phyloP scores from a whole-genome alignment of 805 yeast species.

The Wickerhamomyces hampshirensis region DNA sequence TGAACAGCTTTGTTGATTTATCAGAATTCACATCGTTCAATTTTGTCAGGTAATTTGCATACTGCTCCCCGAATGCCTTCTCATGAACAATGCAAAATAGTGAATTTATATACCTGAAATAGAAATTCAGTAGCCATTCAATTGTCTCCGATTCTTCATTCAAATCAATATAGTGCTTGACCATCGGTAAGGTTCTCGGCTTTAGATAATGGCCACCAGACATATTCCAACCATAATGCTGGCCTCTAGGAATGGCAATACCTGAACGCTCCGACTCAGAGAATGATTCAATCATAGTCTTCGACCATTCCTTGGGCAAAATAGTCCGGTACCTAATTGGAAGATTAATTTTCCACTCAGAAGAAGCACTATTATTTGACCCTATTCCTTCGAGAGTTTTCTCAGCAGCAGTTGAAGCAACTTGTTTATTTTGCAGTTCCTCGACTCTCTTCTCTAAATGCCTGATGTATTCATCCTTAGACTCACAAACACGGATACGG shows the following conservation, averaged over 20 bases:
- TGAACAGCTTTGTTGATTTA: slow-evolving; percentile 41
- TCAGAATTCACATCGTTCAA: slow-evolving; percentile 25
- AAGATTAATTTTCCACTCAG: slow-evolving; percentile 41
- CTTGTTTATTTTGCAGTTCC: slow-evolving; percentile 30
- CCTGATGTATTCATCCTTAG: slow-evolving; percentile 19
- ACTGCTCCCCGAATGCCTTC: slow-evolving; percentile 47
- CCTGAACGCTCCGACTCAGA: slow-evolving; percentile 26
- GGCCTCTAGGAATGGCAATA: slow-evolving; percentile 48
- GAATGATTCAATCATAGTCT: slow-evolving; percentile 29
- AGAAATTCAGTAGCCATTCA: slow-evolving; percentile 34
- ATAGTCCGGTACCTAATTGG: slow-evolving; percentile 42
- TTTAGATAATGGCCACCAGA: slow-evolving; percentile 48
- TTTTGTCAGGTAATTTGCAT: slow-evolving; percentile 27
- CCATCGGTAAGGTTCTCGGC: slow-evolving; percentile 30
- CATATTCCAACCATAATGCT: slow-evolving; percentile 63
- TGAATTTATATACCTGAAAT: slow-evolving; percentile 47
- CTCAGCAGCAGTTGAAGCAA: neutral
- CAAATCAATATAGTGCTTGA: slow-evolving; percentile 16
- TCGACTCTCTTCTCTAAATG: slow-evolving; percentile 38
- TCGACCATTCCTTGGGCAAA: slow-evolving; percentile 36
- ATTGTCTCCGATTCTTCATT: slow-evolving; percentile 24
- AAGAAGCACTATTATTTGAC: slow-evolving; percentile 25
- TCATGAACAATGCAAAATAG: slow-evolving; percentile 50
- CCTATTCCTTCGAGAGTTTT: slow-evolving; percentile 14
- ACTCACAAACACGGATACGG: slow-evolving; percentile 2